These are phyloP conservation scores for Blastobotrys arbuscula DNA, from an alignment of 1,139 yeast species.

Conservation along the genomic window DNA sequence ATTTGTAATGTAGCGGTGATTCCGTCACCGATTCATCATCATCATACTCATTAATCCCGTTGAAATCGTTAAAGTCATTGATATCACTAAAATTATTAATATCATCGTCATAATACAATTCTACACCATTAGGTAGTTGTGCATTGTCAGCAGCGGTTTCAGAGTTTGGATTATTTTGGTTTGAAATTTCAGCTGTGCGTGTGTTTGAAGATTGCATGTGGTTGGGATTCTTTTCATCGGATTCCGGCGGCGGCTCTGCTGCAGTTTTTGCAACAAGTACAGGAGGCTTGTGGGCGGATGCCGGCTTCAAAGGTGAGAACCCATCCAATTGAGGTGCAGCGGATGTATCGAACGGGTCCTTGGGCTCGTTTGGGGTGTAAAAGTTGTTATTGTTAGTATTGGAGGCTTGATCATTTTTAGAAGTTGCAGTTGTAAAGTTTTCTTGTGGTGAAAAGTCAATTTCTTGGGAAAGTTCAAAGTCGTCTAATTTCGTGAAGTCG, in stretches of 20 bases:
- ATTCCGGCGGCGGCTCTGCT: neutral
- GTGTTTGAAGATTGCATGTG: too few relatives aligned
- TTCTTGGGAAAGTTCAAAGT: constrained; percentile 3
- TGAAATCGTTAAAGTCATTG: neutral
- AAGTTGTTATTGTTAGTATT: neutral
- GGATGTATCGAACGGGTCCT: constrained; percentile 7
- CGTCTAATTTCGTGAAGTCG: neutral
- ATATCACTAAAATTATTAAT: neutral
- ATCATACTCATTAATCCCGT: neutral
- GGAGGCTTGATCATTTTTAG: neutral
- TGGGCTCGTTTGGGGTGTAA: neutral
- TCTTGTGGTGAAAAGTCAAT: neutral
- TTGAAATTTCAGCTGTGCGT: too few relatives aligned
- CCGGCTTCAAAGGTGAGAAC: constrained; percentile 9
- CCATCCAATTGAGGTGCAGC: constrained; percentile 1
- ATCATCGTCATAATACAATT: neutral
- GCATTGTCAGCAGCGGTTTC: too few relatives aligned
- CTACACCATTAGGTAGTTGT: neutral
- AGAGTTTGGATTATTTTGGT: too few relatives aligned
- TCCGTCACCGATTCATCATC: neutral
- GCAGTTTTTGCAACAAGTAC: neutral
- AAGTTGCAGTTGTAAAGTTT: neutral
- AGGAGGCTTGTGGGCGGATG: too few relatives aligned
- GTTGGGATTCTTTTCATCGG: too few relatives aligned
- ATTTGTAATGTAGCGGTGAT: neutral